phyloP scores from a whole-genome alignment of 2,329 filamentous ascomycete genomes.

The Phaeoacremonium minimum region DNA sequence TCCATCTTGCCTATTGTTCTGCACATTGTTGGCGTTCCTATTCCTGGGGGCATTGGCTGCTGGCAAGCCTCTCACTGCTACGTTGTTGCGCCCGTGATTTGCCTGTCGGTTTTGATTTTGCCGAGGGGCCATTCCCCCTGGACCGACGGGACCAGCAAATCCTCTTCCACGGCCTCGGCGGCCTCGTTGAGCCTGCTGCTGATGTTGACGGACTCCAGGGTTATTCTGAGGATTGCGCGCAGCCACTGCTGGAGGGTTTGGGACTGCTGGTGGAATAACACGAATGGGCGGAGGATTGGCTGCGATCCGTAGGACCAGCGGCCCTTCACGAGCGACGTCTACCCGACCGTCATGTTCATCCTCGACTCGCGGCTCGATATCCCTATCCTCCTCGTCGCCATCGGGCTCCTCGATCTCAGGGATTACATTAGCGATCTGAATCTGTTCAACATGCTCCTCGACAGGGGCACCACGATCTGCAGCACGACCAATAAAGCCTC shows the following conservation, averaged over 20 bases:
- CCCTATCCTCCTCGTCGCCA: conserved; percentile 23
- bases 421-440: conserved; percentile 12
- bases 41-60: no score
- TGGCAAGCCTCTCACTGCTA: no score
- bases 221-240: conserved; percentile 15
- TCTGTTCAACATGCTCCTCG: conserved; percentile 5
- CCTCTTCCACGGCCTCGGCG: conserved; percentile 20
- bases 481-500: no score
- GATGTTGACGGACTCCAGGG: conserved; percentile 7
- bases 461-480: conserved; percentile 1
- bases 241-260: conserved; percentile 9
- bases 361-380: conserved; percentile 11
- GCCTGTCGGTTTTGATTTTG: conserved; percentile 1
- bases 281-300: conserved; percentile 24
- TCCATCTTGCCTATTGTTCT: conserved; percentile 5
- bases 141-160: no score
- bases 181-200: conserved; percentile 7
- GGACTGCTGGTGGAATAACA: conserved; percentile 8
- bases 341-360: conserved; percentile 26
- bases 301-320: conserved; percentile 51
- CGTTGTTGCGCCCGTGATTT: neutral
- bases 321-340: conserved; percentile 50
- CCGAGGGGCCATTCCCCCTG: conserved; percentile 3
- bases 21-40: no score
- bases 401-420: conserved; percentile 26